These are phyloP conservation scores for Clonostachys byssicola DNA, from an alignment of 2,329 filamentous ascomycete species.

Conservation along the genomic window DNA sequence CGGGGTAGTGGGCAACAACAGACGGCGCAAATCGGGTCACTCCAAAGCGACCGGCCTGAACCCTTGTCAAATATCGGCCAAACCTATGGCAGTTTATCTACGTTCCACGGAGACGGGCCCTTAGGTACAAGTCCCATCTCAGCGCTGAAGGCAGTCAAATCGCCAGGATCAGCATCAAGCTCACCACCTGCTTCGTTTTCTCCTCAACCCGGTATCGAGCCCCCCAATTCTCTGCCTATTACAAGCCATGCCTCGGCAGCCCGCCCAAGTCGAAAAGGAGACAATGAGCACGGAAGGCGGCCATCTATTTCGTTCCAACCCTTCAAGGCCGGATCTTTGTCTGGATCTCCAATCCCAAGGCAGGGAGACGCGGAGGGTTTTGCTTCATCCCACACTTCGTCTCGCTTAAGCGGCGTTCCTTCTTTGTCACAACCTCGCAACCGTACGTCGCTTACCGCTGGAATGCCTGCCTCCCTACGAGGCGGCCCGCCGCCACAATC, in stretches of 20 bases:
- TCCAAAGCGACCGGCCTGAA: slow-evolving; percentile 58
- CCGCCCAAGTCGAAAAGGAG: slow-evolving; percentile 31
- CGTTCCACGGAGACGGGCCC: slow-evolving; percentile 77
- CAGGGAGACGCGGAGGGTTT: slow-evolving; percentile 45
- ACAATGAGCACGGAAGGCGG: slow-evolving; percentile 59
- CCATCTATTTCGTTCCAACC: slow-evolving; percentile 89
- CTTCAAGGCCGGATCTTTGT: slow-evolving; percentile 95
- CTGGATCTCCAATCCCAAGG: slow-evolving; percentile 69
- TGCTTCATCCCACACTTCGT: slow-evolving; percentile 49
- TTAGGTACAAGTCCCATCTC: slow-evolving; percentile 83
- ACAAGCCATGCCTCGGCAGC: slow-evolving; percentile 20
- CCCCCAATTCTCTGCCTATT: slow-evolving; percentile 51
- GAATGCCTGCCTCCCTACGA: slow-evolving; percentile 70
- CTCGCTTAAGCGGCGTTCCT: slow-evolving; percentile 40
- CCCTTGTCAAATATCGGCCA: slow-evolving; percentile 61
- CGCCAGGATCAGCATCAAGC: slow-evolving; percentile 56
- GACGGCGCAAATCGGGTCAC: slow-evolving; percentile 61
- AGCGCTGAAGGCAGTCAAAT: slow-evolving; percentile 67
- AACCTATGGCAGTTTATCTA: slow-evolving; percentile 85
- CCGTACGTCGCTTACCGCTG: slow-evolving; percentile 68
- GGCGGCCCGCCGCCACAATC: slow-evolving; percentile 58
- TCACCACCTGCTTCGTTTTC: slow-evolving; percentile 52
- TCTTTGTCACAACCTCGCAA: slow-evolving; percentile 55
- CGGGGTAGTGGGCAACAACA: slow-evolving; percentile 19
- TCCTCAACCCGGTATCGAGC: slow-evolving; percentile 35